phyloP scores from a whole-genome alignment of 2,329 filamentous ascomycete species.

The Phialophora macrospora region DNA sequence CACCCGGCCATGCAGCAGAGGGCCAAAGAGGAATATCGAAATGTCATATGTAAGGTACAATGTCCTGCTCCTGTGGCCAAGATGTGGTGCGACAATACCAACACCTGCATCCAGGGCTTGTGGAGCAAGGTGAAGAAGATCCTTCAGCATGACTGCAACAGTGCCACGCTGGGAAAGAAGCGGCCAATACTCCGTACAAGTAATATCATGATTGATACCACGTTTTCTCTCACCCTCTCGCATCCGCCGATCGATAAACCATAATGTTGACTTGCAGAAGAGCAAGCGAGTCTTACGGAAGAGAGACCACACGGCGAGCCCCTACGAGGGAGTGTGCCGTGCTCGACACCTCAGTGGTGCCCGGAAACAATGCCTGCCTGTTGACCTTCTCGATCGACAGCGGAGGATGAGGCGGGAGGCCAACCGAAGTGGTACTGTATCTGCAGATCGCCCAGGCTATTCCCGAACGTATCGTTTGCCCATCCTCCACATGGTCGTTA shows the following conservation, averaged over 20 bases:
- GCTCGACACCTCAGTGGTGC: not conserved
- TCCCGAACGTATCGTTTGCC: not conserved
- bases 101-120: not conserved
- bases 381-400: not conserved
- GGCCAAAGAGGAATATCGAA: not conserved
- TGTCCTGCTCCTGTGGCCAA: not conserved
- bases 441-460: not conserved
- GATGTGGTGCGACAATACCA: not conserved
- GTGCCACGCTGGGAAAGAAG: not conserved
- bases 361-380: not conserved
- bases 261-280: not conserved
- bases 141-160: constrained; percentile 1
- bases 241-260: no score
- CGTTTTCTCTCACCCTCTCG: not conserved
- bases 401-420: not conserved
- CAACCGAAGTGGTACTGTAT: not conserved
- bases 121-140: constrained; percentile 10
- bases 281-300: not conserved
- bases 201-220: not conserved
- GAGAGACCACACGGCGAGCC: no score
- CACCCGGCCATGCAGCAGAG: not conserved
- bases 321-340: no score
- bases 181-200: not conserved
- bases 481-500: not conserved
- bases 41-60: constrained; percentile 17